Conservation (phyloP, 805 yeast species). For the Cyberlindnera americana region DNA sequence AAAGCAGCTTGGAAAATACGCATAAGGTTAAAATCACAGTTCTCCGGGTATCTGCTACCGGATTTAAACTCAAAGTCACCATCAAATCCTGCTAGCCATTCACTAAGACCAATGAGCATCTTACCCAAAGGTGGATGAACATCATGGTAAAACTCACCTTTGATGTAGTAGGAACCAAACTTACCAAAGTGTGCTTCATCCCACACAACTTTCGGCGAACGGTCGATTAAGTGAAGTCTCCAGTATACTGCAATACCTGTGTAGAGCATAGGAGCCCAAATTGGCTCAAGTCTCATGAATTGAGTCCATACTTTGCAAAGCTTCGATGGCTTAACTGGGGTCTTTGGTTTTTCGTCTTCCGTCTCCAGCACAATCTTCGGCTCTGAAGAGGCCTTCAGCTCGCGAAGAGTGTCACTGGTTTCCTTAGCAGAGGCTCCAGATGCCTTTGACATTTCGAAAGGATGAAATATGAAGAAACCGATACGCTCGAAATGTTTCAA, state of each 20-base stretch:
- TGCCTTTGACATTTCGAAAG: conserved; percentile 17
- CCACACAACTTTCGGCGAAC: conserved; percentile 67
- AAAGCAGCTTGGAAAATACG: conserved; percentile 69
- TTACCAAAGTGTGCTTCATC: conserved; percentile 91
- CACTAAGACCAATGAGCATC: conserved; percentile 74
- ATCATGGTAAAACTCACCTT: conserved; percentile 79
- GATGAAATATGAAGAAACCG: no score
- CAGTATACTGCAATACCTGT: conserved; percentile 48
- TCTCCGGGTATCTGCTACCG: conserved; percentile 61
- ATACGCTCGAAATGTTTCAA: no score
- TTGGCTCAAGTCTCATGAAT: conserved; percentile 16
- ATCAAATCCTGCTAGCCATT: conserved; percentile 77
- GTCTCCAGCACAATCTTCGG: neutral
- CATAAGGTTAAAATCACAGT: conserved; percentile 59
- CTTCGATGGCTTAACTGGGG: neutral
- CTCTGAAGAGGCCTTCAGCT: conserved; percentile 1
- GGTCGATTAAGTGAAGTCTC: conserved; percentile 57
- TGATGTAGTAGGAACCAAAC: conserved; percentile 75
- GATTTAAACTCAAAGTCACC: conserved; percentile 72
- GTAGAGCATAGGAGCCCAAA: conserved; percentile 40
- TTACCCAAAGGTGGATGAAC: conserved; percentile 89
- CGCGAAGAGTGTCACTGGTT: conserved; percentile 5
- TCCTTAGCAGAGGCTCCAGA: conserved; percentile 10
- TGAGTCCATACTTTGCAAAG: conserved; percentile 1
- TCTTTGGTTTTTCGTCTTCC: conserved; percentile 5